Evolutionary conservation across 1,284 basidiomycete genomes (phyloP).

Genomic region (Microbotryum saponariae): DNA sequence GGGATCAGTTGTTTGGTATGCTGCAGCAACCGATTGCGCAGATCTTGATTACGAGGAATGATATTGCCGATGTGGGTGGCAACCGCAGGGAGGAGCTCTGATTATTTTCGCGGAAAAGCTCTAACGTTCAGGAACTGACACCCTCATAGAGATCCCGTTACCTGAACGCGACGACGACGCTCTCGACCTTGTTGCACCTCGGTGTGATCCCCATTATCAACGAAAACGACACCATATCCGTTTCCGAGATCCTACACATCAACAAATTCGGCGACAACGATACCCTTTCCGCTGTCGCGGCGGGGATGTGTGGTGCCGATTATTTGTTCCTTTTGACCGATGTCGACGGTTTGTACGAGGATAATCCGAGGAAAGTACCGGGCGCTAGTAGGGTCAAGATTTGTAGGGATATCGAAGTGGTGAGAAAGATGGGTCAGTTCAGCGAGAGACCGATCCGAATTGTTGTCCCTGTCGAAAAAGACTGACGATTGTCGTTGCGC

Average conservation of each 20-base stretch:
- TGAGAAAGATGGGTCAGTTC: conserved; percentile 64
- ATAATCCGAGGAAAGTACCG: conserved; percentile 87
- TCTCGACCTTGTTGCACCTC: conserved; percentile 77
- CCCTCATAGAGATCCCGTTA: conserved; percentile 70
- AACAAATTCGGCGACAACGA: conserved; percentile 97
- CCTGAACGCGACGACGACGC: conserved; percentile 86
- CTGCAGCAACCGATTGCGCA: conserved; percentile 93
- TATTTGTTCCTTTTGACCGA: conserved; percentile 95
- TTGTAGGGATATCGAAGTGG: conserved; percentile 72
- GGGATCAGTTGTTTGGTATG: conserved; percentile 92
- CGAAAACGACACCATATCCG: conserved; percentile 92
- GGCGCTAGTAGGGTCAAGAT: conserved; percentile 69
- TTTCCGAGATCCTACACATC: conserved; percentile 68
- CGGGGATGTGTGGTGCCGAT: conserved; percentile 94
- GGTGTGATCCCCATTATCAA: conserved; percentile 92
- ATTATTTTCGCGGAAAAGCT: neutral
- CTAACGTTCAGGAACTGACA: neutral
- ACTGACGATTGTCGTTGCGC: neutral
- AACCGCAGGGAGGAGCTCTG: neutral
- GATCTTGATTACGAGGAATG: conserved; percentile 83
- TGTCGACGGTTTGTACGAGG: conserved; percentile 90
- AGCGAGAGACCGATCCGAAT: neutral
- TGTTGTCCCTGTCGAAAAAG: neutral
- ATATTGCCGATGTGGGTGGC: conserved; percentile 84
- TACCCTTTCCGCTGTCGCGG: conserved; percentile 91